These are phyloP conservation scores for Cydonia oblonga DNA, from an alignment of 331 rosid species.

Conservation along the genomic window DNA sequence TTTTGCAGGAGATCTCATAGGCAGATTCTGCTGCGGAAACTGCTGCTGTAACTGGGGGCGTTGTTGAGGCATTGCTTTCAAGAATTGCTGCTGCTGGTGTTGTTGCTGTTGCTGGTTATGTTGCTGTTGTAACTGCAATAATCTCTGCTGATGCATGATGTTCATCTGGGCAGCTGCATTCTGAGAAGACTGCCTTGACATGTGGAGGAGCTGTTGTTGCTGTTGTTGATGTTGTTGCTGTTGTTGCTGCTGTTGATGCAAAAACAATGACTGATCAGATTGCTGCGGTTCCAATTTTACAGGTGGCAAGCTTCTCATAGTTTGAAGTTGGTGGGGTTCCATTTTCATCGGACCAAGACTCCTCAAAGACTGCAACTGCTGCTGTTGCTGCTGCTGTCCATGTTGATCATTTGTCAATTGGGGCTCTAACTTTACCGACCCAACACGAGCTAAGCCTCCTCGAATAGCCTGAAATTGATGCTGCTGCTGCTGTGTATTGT, in stretches of 20 bases:
- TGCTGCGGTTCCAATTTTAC: conserved; percentile 68
- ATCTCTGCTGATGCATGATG: conserved; percentile 64
- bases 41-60: conserved; percentile 71
- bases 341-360: conserved; percentile 47
- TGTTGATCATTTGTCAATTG: conserved; percentile 63
- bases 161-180: conserved; percentile 76
- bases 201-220: conserved; percentile 47
- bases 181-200: conserved; percentile 81
- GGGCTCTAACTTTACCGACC: conserved; percentile 73
- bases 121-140: conserved; percentile 70
- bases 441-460: conserved; percentile 55
- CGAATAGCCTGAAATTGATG: conserved; percentile 75
- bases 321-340: conserved; percentile 70
- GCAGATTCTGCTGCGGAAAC: conserved; percentile 63
- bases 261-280: conserved; percentile 61
- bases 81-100: conserved; percentile 57
- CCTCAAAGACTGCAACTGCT: conserved; percentile 54
- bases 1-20: conserved; percentile 67
- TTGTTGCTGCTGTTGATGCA: conserved; percentile 70
- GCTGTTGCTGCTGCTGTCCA: conserved; percentile 40
- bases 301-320: conserved; percentile 44
- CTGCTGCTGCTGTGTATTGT: conserved; percentile 53
- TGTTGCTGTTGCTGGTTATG: conserved; percentile 46
- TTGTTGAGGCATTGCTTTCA: conserved; percentile 77
- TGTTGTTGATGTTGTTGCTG: conserved; percentile 50